These are phyloP conservation scores for Eucalyptus polyanthemos DNA, from an alignment of 345 rosid genomes.

Conservation along the genomic window DNA sequence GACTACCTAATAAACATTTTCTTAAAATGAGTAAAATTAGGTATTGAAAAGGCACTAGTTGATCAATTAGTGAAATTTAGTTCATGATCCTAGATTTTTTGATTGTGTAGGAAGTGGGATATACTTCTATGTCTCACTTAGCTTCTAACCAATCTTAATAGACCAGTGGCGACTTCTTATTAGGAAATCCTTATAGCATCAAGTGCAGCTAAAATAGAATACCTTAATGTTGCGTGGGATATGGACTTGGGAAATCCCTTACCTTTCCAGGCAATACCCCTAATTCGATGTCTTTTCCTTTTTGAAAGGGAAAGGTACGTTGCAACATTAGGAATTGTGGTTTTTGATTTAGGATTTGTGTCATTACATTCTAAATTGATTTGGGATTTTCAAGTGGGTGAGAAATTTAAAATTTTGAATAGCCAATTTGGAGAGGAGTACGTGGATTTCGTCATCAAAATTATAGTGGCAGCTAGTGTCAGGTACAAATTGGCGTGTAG, in stretches of 20 bases:
- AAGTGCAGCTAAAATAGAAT: too few relatives aligned
- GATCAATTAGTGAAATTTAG: too few relatives aligned
- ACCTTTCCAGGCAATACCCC: accelerated
- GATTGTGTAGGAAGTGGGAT: accelerated
- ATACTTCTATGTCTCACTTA: too few relatives aligned
- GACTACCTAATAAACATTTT: too few relatives aligned
- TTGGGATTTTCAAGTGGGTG: background rate
- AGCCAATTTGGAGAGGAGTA: background rate
- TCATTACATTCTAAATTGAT: background rate
- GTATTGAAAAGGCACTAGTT: accelerated
- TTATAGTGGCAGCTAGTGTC: background rate
- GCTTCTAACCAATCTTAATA: too few relatives aligned
- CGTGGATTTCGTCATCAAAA: background rate
- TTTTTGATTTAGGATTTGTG: background rate
- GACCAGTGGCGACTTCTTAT: accelerated
- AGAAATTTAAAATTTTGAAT: background rate
- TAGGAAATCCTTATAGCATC: too few relatives aligned
- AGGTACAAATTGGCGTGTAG: too few relatives aligned
- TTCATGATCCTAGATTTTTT: accelerated
- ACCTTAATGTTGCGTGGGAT: accelerated
- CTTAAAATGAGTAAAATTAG: too few relatives aligned
- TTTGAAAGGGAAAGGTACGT: accelerated
- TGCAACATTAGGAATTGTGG: background rate
- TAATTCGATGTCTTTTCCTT: too few relatives aligned
- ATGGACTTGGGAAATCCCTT: too few relatives aligned